Conservation (phyloP, 2,329 filamentous ascomycete species). For the Epichloe sp. region DNA sequence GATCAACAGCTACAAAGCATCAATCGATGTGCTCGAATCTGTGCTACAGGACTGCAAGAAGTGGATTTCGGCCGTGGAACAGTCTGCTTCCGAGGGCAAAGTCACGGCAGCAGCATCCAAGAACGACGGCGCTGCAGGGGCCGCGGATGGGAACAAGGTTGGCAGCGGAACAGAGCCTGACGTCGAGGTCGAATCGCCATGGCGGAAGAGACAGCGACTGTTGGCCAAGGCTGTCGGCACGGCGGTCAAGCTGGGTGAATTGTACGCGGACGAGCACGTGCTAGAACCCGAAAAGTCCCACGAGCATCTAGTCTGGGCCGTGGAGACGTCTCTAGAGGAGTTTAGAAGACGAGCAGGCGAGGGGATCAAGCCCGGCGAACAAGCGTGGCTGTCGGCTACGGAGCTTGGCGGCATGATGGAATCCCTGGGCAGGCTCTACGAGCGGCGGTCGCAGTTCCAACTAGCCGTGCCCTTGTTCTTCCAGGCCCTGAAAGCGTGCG, state of each 20-base stretch:
- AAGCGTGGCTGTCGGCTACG: slow-evolving; percentile 55
- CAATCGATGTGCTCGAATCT: slow-evolving; percentile 68
- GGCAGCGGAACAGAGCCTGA: not conserved
- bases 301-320: slow-evolving; percentile 60
- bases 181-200: slow-evolving; percentile 31
- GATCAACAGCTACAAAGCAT: slow-evolving; percentile 53
- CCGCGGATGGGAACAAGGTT: slow-evolving; percentile 7
- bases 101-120: slow-evolving; percentile 18
- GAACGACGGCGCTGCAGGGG: not conserved
- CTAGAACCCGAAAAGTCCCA: slow-evolving; percentile 63
- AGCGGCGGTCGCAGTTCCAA: slow-evolving; percentile 59
- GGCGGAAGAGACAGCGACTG: slow-evolving; percentile 49
- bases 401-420: slow-evolving; percentile 66
- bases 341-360: slow-evolving; percentile 52
- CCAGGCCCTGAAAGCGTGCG: slow-evolving; percentile 62
- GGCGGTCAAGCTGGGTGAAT: slow-evolving; percentile 69
- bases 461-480: slow-evolving; percentile 78
- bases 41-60: slow-evolving; percentile 54
- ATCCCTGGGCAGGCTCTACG: slow-evolving; percentile 64
- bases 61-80: slow-evolving; percentile 45
- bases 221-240: slow-evolving; percentile 63
- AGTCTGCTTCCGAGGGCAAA: slow-evolving; percentile 33
- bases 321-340: slow-evolving; percentile 68
- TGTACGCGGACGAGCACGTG: slow-evolving; percentile 68
- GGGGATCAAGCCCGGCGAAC: slow-evolving; percentile 57